These are phyloP conservation scores for Coniferiporia weirii DNA, from an alignment of 1,284 basidiomycete genomes.

Conservation along the genomic window DNA sequence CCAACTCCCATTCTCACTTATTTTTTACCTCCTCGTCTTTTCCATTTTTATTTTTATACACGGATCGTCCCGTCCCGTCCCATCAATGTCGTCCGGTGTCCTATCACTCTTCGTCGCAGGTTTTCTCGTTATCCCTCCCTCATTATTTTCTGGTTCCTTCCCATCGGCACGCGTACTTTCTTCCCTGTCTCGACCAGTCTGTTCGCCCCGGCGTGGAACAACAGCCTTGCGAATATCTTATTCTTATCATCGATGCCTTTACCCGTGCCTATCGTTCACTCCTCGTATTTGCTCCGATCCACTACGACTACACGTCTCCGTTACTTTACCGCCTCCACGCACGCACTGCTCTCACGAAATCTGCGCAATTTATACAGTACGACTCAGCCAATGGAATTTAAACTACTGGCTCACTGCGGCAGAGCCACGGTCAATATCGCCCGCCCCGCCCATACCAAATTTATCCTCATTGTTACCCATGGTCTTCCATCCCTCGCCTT, in stretches of 20 bases:
- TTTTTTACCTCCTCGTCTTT: not conserved
- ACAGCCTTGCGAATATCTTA: not conserved
- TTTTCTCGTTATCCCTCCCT: not conserved
- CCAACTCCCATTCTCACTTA: not conserved
- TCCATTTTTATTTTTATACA: not conserved
- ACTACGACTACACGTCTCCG: too few species aligned
- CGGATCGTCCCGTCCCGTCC: not conserved
- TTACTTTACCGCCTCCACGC: too few species aligned
- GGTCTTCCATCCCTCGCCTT: not conserved
- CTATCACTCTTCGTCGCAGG: not conserved
- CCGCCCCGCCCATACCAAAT: too few species aligned
- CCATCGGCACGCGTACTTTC: not conserved
- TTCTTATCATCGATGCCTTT: not conserved
- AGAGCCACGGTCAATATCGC: too few species aligned
- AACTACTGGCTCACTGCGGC: too few species aligned
- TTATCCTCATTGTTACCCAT: too few species aligned
- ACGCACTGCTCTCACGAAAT: too few species aligned
- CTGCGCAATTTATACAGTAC: too few species aligned
- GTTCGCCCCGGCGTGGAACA: not conserved
- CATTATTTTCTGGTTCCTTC: not conserved
- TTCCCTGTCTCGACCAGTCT: not conserved
- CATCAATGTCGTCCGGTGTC: not conserved
- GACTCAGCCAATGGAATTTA: too few species aligned
- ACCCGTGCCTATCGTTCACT: not conserved
- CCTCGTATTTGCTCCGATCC: not conserved